These are phyloP conservation scores for Pilobolus umbonatus DNA, from an alignment of 192 early-diverging fungal genomes.

Conservation along the genomic window DNA sequence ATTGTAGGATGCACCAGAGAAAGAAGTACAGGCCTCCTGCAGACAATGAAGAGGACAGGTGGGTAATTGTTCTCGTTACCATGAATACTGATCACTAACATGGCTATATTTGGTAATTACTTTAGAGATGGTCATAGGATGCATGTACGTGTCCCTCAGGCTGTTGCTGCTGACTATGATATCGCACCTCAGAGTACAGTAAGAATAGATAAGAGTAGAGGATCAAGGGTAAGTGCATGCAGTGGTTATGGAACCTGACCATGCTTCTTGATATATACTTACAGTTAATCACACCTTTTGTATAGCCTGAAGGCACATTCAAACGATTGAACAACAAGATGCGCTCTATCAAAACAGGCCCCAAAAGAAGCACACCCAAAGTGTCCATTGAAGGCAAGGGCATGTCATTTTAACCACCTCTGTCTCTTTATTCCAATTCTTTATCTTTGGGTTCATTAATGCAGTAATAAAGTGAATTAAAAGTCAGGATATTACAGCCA, in stretches of 20 bases:
- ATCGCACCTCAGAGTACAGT: constrained; percentile 36
- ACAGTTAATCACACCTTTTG: neutral
- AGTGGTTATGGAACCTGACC: neutral
- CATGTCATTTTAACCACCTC: constrained; percentile 18
- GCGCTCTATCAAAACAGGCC: constrained; percentile 28
- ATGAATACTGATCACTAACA: too few species aligned
- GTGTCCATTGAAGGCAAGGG: constrained; percentile 30
- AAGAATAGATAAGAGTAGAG: constrained; percentile 25
- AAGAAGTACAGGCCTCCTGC: constrained; percentile 16
- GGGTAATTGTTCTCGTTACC: too few species aligned
- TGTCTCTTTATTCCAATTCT: too few species aligned
- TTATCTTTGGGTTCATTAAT: too few species aligned
- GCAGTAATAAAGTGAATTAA: too few species aligned
- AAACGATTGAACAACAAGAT: constrained; percentile 31
- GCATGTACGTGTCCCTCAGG: constrained; percentile 31
- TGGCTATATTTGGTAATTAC: neutral
- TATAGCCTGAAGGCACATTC: constrained; percentile 18
- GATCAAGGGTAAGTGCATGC: constrained; percentile 15
- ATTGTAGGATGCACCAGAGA: constrained; percentile 17
- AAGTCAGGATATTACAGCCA: too few species aligned
- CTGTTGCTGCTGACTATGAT: constrained; percentile 34
- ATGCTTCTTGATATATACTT: neutral
- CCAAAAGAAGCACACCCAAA: constrained; percentile 27
- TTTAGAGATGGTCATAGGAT: constrained; percentile 15
- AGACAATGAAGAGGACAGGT: constrained; percentile 24